These are phyloP conservation scores for Penicillium hesseltinei DNA, from an alignment of 2,329 filamentous ascomycete genomes.

Conservation along the genomic window DNA sequence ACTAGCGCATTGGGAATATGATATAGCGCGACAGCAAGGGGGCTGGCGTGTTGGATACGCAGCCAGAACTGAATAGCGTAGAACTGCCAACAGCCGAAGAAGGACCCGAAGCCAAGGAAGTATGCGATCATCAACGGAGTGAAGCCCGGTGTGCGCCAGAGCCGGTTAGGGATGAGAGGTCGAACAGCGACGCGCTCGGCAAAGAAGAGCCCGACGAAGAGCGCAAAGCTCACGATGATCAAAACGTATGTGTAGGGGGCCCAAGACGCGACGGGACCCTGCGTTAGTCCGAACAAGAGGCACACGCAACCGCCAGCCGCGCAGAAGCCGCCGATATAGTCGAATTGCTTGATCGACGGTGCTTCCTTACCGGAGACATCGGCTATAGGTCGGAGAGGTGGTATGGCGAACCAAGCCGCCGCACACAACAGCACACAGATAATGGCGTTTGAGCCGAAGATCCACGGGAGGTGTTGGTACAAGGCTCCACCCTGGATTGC, in stretches of 20 bases:
- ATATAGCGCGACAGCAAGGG: slow-evolving; percentile 46
- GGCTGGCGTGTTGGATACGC: slow-evolving; percentile 38
- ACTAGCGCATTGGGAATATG: slow-evolving; percentile 47
- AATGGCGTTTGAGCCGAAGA: slow-evolving; percentile 46
- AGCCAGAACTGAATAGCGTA: slow-evolving; percentile 44
- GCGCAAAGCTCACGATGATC: slow-evolving; percentile 49
- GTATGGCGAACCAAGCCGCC: slow-evolving; percentile 43
- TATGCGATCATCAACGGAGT: slow-evolving; percentile 45
- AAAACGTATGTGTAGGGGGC: slow-evolving; percentile 49
- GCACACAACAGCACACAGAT: slow-evolving; percentile 38
- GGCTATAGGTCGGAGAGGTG: slow-evolving; percentile 34
- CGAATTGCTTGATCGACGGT: slow-evolving; percentile 33
- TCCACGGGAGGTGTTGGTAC: slow-evolving; percentile 41
- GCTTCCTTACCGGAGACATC: slow-evolving; percentile 30
- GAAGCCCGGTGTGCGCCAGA: slow-evolving; percentile 47
- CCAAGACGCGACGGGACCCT: slow-evolving; percentile 52
- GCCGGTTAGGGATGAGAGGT: slow-evolving; percentile 47
- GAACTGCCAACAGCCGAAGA: slow-evolving; percentile 44
- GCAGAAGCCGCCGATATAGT: slow-evolving; percentile 44
- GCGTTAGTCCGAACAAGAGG: slow-evolving; percentile 59
- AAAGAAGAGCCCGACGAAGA: slow-evolving; percentile 49
- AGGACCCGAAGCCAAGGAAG: slow-evolving; percentile 47
- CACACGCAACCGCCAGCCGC: slow-evolving; percentile 53
- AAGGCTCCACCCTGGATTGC: slow-evolving; percentile 45
- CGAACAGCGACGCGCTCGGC: slow-evolving; percentile 45